Evolutionary conservation across 352 stramenopile genomes (phyloP).

Genomic region (Bremia lactucae): DNA sequence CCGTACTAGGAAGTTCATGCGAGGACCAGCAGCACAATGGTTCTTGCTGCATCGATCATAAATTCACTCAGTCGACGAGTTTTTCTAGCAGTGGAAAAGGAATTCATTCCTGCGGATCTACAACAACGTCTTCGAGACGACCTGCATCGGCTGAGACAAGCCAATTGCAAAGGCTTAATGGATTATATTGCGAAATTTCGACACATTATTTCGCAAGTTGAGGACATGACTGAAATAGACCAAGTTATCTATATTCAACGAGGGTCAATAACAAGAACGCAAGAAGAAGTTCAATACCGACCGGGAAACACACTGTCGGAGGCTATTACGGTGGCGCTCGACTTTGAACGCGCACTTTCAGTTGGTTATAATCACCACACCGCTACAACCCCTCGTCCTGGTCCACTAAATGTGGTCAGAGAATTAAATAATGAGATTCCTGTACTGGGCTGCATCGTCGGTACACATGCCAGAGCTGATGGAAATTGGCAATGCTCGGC

Average conservation of each 20-base stretch:
- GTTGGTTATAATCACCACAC: background rate
- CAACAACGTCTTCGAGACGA: constrained; percentile 1
- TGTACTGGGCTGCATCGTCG: too few relatives aligned
- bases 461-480: too few relatives aligned
- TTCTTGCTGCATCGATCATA: background rate
- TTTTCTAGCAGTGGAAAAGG: background rate
- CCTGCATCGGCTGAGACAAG: constrained; percentile 1
- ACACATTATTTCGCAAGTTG: constrained; percentile 3
- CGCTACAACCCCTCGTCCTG: background rate
- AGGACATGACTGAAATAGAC: constrained; percentile 6
- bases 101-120: constrained; percentile 4
- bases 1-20: background rate
- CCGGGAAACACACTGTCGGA: background rate
- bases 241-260: constrained; percentile 4
- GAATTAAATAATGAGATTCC: too few relatives aligned
- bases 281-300: constrained; percentile 5
- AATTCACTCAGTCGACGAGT: background rate
- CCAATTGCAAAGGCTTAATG: background rate
- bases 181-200: constrained; percentile 6
- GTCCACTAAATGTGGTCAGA: too few relatives aligned
- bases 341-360: constrained; percentile 4
- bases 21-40: background rate
- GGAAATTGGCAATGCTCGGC: too few relatives aligned
- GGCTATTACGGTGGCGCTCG: constrained; percentile 3
- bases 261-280: background rate